phyloP scores from a whole-genome alignment of 2,329 filamentous ascomycete genomes.

The Aureobasidium pullulans region DNA sequence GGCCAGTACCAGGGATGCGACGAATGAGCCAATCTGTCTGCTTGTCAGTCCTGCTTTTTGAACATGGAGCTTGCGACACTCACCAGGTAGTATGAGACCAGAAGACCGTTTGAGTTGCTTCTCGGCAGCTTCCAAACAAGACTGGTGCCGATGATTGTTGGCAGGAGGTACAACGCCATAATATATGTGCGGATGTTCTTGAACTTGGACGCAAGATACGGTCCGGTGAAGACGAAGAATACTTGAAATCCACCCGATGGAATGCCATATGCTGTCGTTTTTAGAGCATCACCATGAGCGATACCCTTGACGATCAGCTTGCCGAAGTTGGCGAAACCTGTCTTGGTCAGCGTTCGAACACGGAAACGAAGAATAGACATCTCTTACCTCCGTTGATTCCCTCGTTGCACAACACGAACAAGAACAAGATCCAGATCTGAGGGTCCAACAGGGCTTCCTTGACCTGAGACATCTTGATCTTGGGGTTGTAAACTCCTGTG shows the following conservation, averaged over 20 bases:
- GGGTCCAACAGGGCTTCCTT: constrained; percentile 56
- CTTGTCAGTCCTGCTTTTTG: neutral
- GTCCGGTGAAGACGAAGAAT: constrained; percentile 46
- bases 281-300: constrained; percentile 33
- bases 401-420: constrained; percentile 44
- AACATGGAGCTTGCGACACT: neutral
- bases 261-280: constrained; percentile 47
- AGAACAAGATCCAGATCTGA: constrained; percentile 40
- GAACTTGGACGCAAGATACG: constrained; percentile 45
- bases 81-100: constrained; percentile 47
- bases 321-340: constrained; percentile 44
- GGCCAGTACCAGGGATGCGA: constrained; percentile 46
- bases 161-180: constrained; percentile 46
- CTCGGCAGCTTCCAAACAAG: constrained; percentile 45
- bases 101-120: constrained; percentile 38
- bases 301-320: constrained; percentile 50
- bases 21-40: constrained; percentile 33
- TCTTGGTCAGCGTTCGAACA: neutral
- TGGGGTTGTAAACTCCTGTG: constrained; percentile 38
- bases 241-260: constrained; percentile 49
- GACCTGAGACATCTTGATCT: constrained; percentile 47
- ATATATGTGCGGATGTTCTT: constrained; percentile 45
- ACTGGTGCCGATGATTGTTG: constrained; percentile 43
- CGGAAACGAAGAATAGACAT: neutral
- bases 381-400: constrained; percentile 42